phyloP scores from a whole-genome alignment of 2,329 filamentous ascomycete genomes.

The Reticulascus tulasneorum region DNA sequence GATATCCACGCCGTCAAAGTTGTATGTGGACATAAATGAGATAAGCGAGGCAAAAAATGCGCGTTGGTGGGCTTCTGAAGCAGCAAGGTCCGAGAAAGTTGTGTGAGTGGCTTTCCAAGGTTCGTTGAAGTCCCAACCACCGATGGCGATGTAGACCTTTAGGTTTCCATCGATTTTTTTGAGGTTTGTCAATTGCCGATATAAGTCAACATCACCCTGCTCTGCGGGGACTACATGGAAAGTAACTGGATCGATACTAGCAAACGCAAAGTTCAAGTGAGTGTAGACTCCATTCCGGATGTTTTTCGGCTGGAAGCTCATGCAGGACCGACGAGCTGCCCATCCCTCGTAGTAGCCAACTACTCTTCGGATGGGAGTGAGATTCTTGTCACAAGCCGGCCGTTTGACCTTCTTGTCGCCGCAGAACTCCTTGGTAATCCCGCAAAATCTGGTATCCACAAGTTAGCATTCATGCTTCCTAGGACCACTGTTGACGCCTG shows the following conservation, averaged over 20 bases:
- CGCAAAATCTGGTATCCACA: conserved; percentile 32
- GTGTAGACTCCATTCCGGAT: conserved; percentile 23
- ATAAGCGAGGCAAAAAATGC: conserved; percentile 32
- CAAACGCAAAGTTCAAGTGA: conserved; percentile 31
- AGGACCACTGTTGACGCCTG: no score
- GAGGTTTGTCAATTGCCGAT: conserved; percentile 24
- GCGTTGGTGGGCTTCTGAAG: conserved; percentile 19
- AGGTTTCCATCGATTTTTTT: conserved; percentile 24
- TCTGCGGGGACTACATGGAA: conserved; percentile 18
- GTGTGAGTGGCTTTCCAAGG: conserved; percentile 7
- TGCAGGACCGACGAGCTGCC: conserved; percentile 1
- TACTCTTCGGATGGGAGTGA: conserved; percentile 7
- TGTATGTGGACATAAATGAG: conserved; percentile 35
- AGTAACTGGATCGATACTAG: conserved; percentile 26
- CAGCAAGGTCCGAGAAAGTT: conserved; percentile 28
- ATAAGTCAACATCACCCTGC: conserved; percentile 16
- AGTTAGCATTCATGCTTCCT: no score
- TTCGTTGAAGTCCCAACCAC: conserved; percentile 35
- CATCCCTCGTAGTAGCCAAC: conserved; percentile 29
- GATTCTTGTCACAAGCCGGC: conserved; percentile 1
- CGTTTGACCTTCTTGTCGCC: conserved; percentile 1
- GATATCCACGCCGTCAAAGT: conserved; percentile 41
- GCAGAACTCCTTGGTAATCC: conserved; percentile 12
- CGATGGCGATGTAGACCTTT: conserved; percentile 33
- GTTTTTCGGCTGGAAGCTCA: conserved; percentile 17